Evolutionary conservation across 495 filamentous ascomycete genomes (phyloP), one percentile per base, ranked within the genome.

Genomic region (Halenospora varia): DNA sequence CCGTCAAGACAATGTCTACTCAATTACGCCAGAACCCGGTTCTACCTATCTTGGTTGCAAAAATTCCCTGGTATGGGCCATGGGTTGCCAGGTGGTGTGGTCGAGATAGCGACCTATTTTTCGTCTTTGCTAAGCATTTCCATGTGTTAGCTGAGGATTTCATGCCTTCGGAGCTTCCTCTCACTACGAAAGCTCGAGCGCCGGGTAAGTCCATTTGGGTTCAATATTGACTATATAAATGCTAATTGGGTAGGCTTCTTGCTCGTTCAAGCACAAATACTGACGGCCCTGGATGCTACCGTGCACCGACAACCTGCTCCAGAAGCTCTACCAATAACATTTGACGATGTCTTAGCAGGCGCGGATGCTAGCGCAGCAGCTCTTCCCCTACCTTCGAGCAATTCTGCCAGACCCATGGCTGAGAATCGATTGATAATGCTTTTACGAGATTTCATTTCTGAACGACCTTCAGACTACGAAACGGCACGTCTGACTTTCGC

Each of bases 51-150:
- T 83, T 82, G 29, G 85, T 84, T 6, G 74, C 82, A 39, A 83
- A 87, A 64, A 88, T 96, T 24, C 73, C 82, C 24, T 98, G 93
- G 93, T 78, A 88, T 63, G 90, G 92, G 3, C 85, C 86, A 0
- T 98, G 94, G 94, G 73, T 87, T 3, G 80, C 83, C 25, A 83
- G 91, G 49, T 98, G 94, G 94, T 84, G 80, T 60, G 94, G 94
- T 9, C 83, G 85, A 17, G 94, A 98, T 61, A 96, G 88, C 11
- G 94, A 97, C 71, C 73, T 98, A 46, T 89, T 97, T 65, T 97
- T 88, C 73, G 86, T 96, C 15, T 98, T 98, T 70, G 83, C 86
- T 70, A 97, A 96, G 73, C 86, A 94, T 67, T 94, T 89, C 60
- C 87, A 95, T 67, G 84, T 93, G 46, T 73, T 98, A 6, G 81